These are phyloP conservation scores for Pseudocercospora cruenta DNA, from an alignment of 2,329 filamentous ascomycete genomes.

Conservation along the genomic window DNA sequence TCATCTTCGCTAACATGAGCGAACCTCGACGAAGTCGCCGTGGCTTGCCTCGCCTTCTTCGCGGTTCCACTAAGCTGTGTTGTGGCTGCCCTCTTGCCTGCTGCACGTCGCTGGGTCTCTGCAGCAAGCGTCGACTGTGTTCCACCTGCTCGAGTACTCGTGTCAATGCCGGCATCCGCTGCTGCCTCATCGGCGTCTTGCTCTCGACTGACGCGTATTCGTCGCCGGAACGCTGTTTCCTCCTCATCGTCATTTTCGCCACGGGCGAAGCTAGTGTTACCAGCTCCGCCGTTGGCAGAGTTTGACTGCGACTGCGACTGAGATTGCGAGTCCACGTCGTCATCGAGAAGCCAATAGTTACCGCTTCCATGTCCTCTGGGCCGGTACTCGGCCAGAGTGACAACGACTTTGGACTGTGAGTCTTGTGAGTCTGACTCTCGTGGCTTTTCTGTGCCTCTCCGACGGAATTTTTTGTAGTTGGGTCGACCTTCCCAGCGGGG, in stretches of 20 bases:
- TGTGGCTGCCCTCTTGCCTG: conserved; percentile 35
- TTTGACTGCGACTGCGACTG: conserved; percentile 24
- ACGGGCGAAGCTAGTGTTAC: conserved; percentile 2
- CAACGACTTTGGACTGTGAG: background rate
- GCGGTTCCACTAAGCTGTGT: conserved; percentile 26
- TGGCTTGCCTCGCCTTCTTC: conserved; percentile 40
- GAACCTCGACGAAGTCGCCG: background rate
- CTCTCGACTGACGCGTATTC: conserved; percentile 32
- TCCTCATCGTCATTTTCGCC: conserved; percentile 13
- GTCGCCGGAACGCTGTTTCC: conserved; percentile 35
- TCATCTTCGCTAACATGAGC: conserved; percentile 41
- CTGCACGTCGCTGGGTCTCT: conserved; percentile 30
- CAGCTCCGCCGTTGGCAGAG: background rate
- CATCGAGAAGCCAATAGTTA: conserved; percentile 71
- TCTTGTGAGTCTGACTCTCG: conserved; percentile 10
- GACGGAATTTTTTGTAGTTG: conserved; percentile 89
- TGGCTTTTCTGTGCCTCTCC: conserved; percentile 48
- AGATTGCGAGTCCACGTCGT: conserved; percentile 27
- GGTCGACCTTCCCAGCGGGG: conserved; percentile 84
- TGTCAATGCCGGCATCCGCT: conserved; percentile 20
- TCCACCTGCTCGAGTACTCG: conserved; percentile 19
- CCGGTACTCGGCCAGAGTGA: conserved; percentile 68
- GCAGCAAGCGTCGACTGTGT: conserved; percentile 28
- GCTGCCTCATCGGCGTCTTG: conserved; percentile 33
- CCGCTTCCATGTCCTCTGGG: conserved; percentile 74